Conservation (phyloP, 352 stramenopile species). For the Blastocystis sp. region DNA sequence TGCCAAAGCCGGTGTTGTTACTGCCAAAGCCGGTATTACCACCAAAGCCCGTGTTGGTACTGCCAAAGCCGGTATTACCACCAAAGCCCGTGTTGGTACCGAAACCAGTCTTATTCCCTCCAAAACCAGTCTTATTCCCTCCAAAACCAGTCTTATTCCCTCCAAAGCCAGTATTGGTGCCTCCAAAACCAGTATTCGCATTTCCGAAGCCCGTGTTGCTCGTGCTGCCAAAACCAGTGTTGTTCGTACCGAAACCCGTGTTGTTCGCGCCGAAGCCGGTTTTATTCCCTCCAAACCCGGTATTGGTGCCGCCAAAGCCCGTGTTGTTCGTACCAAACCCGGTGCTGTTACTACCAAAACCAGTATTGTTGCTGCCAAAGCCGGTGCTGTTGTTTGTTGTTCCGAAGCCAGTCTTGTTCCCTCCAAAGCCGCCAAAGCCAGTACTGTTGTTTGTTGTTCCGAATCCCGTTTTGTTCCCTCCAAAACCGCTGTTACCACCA, state of each 20-base stretch:
- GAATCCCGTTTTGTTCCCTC: slow-evolving; percentile 36
- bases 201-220: not conserved
- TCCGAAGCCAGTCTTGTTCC: not conserved
- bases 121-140: not conserved
- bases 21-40: too few relatives aligned
- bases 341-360: not conserved
- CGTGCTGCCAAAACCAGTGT: not conserved
- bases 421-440: not conserved
- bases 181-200: not conserved
- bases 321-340: not conserved
- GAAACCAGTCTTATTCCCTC: not conserved
- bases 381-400: not conserved
- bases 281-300: not conserved
- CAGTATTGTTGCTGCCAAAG: not conserved
- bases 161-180: not conserved
- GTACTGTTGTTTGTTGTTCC: slow-evolving; percentile 21
- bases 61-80: not conserved
- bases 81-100: not conserved
- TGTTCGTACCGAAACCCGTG: not conserved
- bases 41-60: too few relatives aligned
- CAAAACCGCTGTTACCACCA: slow-evolving; percentile 9
- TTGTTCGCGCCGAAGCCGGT: not conserved
- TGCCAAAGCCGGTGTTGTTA: not conserved
- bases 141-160: not conserved
- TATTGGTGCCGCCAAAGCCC: not conserved